A percentile compares a stretch with the other conserved stretches of the same genome.
Conservation (phyloP, 139 green algal genomes). For the Edaphochlamys debaryana region DNA sequence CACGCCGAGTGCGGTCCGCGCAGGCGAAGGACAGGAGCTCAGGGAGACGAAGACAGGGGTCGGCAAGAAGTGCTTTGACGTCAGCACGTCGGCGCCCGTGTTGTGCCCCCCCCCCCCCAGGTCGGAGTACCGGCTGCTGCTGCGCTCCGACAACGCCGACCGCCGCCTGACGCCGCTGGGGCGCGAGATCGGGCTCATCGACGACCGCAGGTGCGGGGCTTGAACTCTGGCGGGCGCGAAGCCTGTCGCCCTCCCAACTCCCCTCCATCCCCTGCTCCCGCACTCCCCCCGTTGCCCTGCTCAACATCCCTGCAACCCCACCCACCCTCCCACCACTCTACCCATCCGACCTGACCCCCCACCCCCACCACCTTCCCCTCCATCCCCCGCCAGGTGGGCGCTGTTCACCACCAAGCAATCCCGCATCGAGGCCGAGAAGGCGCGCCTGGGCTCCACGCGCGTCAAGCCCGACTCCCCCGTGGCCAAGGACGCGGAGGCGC, state of each 20-base stretch:
- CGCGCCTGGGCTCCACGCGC: conserved; percentile 69
- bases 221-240: too few relatives aligned
- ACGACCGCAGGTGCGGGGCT: conserved; percentile 63
- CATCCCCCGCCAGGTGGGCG: background rate
- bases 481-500: conserved; percentile 52
- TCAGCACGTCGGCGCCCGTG: too few relatives aligned
- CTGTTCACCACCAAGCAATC: conserved; percentile 42
- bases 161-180: conserved; percentile 90
- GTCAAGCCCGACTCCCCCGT: conserved; percentile 58
- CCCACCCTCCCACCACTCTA: too few relatives aligned
- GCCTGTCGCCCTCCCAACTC: too few relatives aligned
- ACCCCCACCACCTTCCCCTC: too few relatives aligned
- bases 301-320: too few relatives aligned
- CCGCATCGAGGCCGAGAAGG: conserved; percentile 78
- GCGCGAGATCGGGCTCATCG: conserved; percentile 86
- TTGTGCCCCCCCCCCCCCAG: conserved; percentile 44
- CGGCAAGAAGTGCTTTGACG: too few relatives aligned
- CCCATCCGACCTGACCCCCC: too few relatives aligned
- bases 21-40: too few relatives aligned
- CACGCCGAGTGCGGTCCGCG: background rate
- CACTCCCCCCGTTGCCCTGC: background rate
- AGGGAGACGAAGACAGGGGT: too few relatives aligned
- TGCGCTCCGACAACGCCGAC: conserved; percentile 97
- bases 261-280: background rate
- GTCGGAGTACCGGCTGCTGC: conserved; percentile 94